These are phyloP conservation scores for Phlebiopsis flavidoalba DNA, from an alignment of 768 basidiomycete genomes.

Conservation along the genomic window DNA sequence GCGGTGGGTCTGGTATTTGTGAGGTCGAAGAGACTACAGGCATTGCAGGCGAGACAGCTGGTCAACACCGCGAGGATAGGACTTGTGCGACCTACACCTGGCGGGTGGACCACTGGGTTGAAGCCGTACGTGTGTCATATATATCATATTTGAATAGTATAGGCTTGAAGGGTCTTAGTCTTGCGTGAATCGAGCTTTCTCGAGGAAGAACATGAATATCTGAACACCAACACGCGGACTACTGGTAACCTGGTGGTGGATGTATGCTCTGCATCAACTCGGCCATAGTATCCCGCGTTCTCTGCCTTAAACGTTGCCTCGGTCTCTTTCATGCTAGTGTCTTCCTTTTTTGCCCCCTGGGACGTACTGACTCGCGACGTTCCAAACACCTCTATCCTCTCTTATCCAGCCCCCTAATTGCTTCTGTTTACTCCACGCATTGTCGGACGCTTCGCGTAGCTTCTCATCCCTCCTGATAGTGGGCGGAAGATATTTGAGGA, in stretches of 20 bases:
- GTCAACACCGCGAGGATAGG: constrained; percentile 88
- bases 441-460: constrained; percentile 39
- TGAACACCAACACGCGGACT: not conserved
- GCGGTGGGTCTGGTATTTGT: constrained; percentile 63
- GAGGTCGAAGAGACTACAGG: constrained; percentile 62
- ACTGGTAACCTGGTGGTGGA: not conserved
- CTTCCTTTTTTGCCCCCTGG: not conserved
- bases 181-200: too few relatives aligned
- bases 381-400: constrained; percentile 42
- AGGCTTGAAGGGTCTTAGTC: too few relatives aligned
- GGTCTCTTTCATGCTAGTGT: not conserved
- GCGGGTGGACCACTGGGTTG: constrained; percentile 18
- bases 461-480: constrained; percentile 50
- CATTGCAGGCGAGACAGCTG: constrained; percentile 73
- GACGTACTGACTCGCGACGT: constrained; percentile 27
- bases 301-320: not conserved
- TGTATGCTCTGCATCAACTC: not conserved
- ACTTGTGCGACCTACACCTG: constrained; percentile 41
- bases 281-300: not conserved
- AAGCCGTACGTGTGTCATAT: not conserved
- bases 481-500: constrained; percentile 52
- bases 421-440: constrained; percentile 57
- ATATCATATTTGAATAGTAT: not conserved
- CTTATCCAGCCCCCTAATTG: constrained; percentile 46
- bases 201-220: not conserved